Evolutionary conservation across 805 yeast species (phyloP), one percentile per base, ranked within the genome.

Genomic region (Monosporozyma aerobia): DNA sequence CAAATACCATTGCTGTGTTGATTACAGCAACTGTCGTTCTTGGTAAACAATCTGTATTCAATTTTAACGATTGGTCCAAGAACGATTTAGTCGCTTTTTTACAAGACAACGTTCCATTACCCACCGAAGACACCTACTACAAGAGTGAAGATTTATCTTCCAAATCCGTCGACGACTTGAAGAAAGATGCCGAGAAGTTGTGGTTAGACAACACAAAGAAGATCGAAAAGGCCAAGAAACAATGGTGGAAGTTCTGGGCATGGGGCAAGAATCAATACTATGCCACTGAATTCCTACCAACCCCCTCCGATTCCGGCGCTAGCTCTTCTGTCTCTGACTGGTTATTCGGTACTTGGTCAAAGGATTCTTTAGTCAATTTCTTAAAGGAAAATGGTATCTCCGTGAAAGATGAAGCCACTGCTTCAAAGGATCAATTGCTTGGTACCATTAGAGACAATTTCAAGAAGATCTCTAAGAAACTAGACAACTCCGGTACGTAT

Each of bases 261-360:
- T 37, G 56, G 14, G 51, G 53, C 32, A 35, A 47, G 11, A 4
- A 33, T 14, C 35, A 47, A 33, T 33, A 47, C 14, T 23, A 25
- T 23, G 40, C 25, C 7, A 22, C 29, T 23, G 27, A 33, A 35
- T 33, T 13, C 22, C 23, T 33, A 22, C 39, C 39, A 11, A 33
- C 25, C 3, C 14, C n/a, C 33, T 47, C 40, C 2, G 40, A 33
- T 22, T 32, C 37, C 33, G 37, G 37, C 32, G 40, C n/a, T 9
- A 16, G 11, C 35, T 47, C 43, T 22, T 54, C 55, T 4, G 58
- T 64, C 8, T 57, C 65, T 25, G 72, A 71, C 27, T 79, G 82
- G 82, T 54, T 77, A n/a, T 78, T 79, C 54, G 69, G 69, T 23
- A 71, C 79, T 14, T 83, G 88, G 88, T 68, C 75, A 23, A 62